These are phyloP conservation scores for Exophiala sp. DNA, from an alignment of 2,329 filamentous ascomycete species.

Conservation along the genomic window DNA sequence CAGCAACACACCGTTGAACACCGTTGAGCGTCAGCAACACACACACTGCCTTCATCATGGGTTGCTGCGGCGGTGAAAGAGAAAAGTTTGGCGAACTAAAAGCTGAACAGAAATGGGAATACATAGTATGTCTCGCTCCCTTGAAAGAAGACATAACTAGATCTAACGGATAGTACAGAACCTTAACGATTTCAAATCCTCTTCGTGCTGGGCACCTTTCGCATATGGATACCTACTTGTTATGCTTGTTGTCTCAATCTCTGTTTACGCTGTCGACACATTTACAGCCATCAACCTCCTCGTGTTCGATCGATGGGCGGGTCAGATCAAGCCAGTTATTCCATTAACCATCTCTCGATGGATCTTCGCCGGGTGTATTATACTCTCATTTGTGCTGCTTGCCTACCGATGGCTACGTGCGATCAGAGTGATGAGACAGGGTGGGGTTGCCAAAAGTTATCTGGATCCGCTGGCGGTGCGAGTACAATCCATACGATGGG, in stretches of 20 bases:
- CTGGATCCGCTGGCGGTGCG: slow-evolving; percentile 82
- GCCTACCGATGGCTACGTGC: slow-evolving; percentile 77
- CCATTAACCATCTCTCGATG: slow-evolving; percentile 78
- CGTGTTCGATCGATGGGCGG: slow-evolving; percentile 84
- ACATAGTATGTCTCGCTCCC: slow-evolving; percentile 62
- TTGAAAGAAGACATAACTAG: slow-evolving; percentile 13
- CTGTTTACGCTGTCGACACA: slow-evolving; percentile 84
- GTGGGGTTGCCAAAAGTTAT: slow-evolving; percentile 86
- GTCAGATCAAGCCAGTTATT: slow-evolving; percentile 74
- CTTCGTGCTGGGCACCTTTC: slow-evolving; percentile 70
- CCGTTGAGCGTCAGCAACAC: slow-evolving; percentile 1
- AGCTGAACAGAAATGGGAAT: slow-evolving; percentile 91
- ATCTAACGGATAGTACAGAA: slow-evolving; percentile 39
- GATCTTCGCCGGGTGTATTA: slow-evolving; percentile 92
- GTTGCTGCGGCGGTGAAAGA: slow-evolving; percentile 58
- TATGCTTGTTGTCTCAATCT: slow-evolving; percentile 71
- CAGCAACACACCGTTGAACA: slow-evolving; percentile 15
- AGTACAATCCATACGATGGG: slow-evolving; percentile 75
- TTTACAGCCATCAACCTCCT: slow-evolving; percentile 92
- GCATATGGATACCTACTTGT: slow-evolving; percentile 85
- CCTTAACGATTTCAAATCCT: slow-evolving; percentile 74
- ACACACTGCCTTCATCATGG: slow-evolving; percentile 52
- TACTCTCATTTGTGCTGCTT: slow-evolving; percentile 81
- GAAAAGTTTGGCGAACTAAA: slow-evolving; percentile 62
- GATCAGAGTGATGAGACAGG: slow-evolving; percentile 73